Conservation (phyloP, 192 early-diverging fungal species). For the Umbelopsis vinacea region DNA sequence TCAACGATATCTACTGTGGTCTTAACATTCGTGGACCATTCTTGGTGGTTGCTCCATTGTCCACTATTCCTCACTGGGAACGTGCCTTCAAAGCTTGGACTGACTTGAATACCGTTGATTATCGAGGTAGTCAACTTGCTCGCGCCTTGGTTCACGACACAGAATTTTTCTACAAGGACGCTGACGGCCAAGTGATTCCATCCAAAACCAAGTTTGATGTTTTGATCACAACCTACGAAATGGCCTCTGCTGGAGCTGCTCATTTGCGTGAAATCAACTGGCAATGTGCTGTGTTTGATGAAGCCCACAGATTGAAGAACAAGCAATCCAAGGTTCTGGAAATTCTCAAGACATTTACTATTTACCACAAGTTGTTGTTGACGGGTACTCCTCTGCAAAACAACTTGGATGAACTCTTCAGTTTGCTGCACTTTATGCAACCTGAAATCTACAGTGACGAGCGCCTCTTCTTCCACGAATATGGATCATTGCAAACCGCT, state of each 20-base stretch:
- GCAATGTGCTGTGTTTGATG: constrained; percentile 78
- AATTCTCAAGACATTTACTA: constrained; percentile 70
- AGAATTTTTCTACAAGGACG: constrained; percentile 75
- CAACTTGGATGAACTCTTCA: constrained; percentile 81
- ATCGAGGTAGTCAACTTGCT: constrained; percentile 71
- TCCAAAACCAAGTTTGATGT: constrained; percentile 63
- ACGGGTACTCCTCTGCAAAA: constrained; percentile 91
- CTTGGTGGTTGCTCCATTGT: constrained; percentile 66
- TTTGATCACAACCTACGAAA: constrained; percentile 66
- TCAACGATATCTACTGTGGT: constrained; percentile 67
- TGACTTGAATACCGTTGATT: constrained; percentile 72
- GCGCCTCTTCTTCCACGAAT: constrained; percentile 68
- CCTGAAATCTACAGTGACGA: constrained; percentile 76
- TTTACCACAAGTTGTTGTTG: constrained; percentile 78
- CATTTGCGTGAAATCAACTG: constrained; percentile 75
- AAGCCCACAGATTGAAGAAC: constrained; percentile 88
- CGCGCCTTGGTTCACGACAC: constrained; percentile 82
- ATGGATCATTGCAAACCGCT: constrained; percentile 68
- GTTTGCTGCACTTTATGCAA: constrained; percentile 80
- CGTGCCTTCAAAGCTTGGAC: constrained; percentile 80
- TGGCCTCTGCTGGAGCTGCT: constrained; percentile 57
- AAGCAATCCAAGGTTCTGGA: constrained; percentile 81
- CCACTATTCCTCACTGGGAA: constrained; percentile 64
- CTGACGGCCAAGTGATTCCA: constrained; percentile 52
- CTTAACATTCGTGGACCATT: constrained; percentile 76